Conservation (phyloP, 1,284 basidiomycete species). For the Ganoderma resinaceum region DNA sequence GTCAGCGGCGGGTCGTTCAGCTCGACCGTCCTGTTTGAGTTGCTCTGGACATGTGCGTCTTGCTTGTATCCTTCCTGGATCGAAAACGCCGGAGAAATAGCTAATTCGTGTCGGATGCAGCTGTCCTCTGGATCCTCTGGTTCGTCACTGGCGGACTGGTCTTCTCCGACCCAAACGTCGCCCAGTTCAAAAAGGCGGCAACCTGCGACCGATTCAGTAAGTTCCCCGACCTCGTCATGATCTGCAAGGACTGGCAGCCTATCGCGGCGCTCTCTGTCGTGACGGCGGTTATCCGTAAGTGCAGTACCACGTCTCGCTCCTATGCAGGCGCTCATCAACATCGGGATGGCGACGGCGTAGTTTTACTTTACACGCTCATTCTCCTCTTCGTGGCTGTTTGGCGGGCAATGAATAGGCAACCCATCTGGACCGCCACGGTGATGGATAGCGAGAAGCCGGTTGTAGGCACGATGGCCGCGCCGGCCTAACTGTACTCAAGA, state of each 20-base stretch:
- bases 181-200: neutral
- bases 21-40: constrained; percentile 17
- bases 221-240: neutral
- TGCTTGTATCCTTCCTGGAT: neutral
- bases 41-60: constrained; percentile 17
- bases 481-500: neutral
- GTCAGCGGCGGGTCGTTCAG: neutral
- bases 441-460: neutral
- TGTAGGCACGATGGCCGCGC: neutral
- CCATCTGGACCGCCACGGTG: neutral
- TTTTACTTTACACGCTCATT: neutral
- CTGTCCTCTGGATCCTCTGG: constrained; percentile 14
- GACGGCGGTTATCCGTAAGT: constrained; percentile 6
- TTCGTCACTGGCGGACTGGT: constrained; percentile 2
- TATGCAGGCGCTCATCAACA: neutral
- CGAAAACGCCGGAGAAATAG: neutral
- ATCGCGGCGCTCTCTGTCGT: constrained; percentile 3
- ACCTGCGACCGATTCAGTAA: neutral
- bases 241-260: constrained; percentile 11
- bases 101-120: neutral
- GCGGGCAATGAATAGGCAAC: neutral
- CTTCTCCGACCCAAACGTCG: neutral
- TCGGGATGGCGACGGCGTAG: neutral
- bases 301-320: neutral
- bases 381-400: constrained; percentile 3